Percentiles rank a stretch among this genome's conserved stretches.
Evolutionary conservation across 495 filamentous ascomycete species (phyloP).

Genomic region (Xylaria curta): DNA sequence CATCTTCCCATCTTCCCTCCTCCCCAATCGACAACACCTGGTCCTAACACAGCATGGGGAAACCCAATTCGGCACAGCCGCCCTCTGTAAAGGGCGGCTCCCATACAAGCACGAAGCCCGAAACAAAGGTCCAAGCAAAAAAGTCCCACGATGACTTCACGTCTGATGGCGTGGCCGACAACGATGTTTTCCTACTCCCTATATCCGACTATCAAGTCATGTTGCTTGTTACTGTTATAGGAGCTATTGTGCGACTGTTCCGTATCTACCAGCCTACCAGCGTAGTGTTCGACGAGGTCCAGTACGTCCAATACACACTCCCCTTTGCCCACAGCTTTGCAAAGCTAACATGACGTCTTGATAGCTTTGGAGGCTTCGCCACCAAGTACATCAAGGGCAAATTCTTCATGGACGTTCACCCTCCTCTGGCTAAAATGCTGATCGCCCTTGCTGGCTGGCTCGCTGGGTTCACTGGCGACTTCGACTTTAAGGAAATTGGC

Average conservation of each 20-base stretch:
- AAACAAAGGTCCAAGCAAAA: slow-evolving; percentile 32
- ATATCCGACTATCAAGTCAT: slow-evolving; percentile 81
- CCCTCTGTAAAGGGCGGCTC: slow-evolving; percentile 40
- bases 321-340: not conserved
- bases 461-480: slow-evolving; percentile 92
- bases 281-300: slow-evolving; percentile 98
- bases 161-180: slow-evolving; percentile 70
- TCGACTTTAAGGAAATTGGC: slow-evolving; percentile 99
- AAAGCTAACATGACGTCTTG: slow-evolving; percentile 32
- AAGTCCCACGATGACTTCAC: slow-evolving; percentile 62
- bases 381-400: slow-evolving; percentile 97
- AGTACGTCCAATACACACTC: slow-evolving; percentile 66
- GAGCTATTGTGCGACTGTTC: slow-evolving; percentile 84
- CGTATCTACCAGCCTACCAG: slow-evolving; percentile 95
- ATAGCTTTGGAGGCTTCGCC: slow-evolving; percentile 95
- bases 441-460: slow-evolving; percentile 95
- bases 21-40: slow-evolving; percentile 8
- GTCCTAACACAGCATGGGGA: slow-evolving; percentile 46
- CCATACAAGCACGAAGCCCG: slow-evolving; percentile 36
- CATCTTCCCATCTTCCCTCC: slow-evolving; percentile 22
- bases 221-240: slow-evolving; percentile 73
- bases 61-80: slow-evolving; percentile 49
- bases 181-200: slow-evolving; percentile 77
- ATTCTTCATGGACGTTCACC: slow-evolving; percentile 99
- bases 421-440: slow-evolving; percentile 94